Conservation (phyloP, 1,139 yeast genomes). For the Hemisphaericaspora xylofermentans region DNA sequence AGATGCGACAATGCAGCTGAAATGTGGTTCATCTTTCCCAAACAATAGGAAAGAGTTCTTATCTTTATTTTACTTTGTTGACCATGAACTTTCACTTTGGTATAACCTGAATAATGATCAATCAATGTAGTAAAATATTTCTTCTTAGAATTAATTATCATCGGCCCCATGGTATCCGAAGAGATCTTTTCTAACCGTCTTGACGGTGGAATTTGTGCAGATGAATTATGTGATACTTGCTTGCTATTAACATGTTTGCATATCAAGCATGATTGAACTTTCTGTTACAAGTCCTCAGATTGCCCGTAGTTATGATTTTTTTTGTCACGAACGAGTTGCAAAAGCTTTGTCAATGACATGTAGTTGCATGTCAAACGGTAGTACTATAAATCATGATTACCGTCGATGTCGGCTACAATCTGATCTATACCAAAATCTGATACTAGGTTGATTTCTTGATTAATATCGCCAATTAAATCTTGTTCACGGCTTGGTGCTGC, state of each 20-base stretch:
- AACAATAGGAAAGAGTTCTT: no score
- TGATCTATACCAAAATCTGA: neutral
- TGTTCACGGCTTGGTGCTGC: no score
- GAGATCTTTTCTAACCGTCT: neutral
- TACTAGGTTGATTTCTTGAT: no score
- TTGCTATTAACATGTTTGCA: constrained; percentile 1
- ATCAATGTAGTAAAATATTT: neutral
- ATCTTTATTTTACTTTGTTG: no score
- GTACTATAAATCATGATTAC: neutral
- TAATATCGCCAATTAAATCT: no score
- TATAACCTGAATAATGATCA: neutral
- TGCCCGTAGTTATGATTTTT: neutral
- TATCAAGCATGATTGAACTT: neutral
- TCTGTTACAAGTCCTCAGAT: neutral
- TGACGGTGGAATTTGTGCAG: neutral
- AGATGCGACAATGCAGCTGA: no score
- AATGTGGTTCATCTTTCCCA: no score
- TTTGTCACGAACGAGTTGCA: neutral
- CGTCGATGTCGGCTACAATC: neutral
- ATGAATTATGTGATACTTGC: neutral
- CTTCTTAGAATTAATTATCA: neutral
- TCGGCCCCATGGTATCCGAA: constrained; percentile 3
- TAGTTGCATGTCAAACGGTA: neutral
- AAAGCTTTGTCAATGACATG: neutral
- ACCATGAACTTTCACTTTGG: neutral